Conservation (phyloP, 2,329 filamentous ascomycete species). For the Venturia nashicola region DNA sequence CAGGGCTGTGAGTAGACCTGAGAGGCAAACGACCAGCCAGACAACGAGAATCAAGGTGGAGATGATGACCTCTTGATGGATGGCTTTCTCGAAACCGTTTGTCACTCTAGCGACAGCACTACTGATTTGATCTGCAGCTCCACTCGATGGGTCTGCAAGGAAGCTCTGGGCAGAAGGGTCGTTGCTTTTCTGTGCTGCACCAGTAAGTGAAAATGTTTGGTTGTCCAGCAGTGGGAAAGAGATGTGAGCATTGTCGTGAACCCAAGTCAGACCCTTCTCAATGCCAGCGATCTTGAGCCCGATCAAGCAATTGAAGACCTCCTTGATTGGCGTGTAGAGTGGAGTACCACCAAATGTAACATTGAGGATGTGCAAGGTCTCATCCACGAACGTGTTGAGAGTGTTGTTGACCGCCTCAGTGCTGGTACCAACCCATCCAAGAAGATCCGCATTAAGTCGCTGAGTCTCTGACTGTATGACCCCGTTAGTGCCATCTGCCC, state of each 20-base stretch:
- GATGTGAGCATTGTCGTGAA: conserved; percentile 74
- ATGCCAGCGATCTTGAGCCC: conserved; percentile 75
- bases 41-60: conserved; percentile 60
- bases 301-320: conserved; percentile 78
- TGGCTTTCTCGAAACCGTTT: conserved; percentile 50
- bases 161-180: conserved; percentile 52
- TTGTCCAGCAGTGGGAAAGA: conserved; percentile 66
- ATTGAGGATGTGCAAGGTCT: conserved; percentile 64
- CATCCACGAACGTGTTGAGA: conserved; percentile 66
- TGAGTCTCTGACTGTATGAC: conserved; percentile 52
- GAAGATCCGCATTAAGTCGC: conserved; percentile 72
- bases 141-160: conserved; percentile 60
- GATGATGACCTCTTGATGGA: conserved; percentile 70
- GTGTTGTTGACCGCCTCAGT: conserved; percentile 77
- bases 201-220: conserved; percentile 73
- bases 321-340: conserved; percentile 64
- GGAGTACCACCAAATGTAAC: conserved; percentile 71
- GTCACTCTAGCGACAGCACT: conserved; percentile 61
- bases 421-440: conserved; percentile 77
- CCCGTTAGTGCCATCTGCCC: conserved; percentile 65
- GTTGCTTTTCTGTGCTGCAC: conserved; percentile 41
- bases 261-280: conserved; percentile 86
- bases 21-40: conserved; percentile 65
- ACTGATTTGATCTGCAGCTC: conserved; percentile 70
- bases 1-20: conserved; percentile 57